Evolutionary conservation across 1,284 basidiomycete genomes (phyloP), one percentile per base, ranked within the genome.

Genomic region (Ustilago cynodontis): DNA sequence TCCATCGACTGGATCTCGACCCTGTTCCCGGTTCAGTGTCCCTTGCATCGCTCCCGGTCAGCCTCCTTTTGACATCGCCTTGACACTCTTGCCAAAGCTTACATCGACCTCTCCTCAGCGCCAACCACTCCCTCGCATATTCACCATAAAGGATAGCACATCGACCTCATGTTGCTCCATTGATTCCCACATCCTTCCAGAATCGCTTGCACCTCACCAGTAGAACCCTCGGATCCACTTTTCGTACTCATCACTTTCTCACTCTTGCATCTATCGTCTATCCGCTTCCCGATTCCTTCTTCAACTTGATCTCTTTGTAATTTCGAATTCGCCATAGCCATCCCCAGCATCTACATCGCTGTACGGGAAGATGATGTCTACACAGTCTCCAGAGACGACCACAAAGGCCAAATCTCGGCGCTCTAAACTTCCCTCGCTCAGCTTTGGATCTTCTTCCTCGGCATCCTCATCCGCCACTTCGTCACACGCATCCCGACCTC

Each of bases 391-490:
- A 67, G 67, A 75, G 41, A 50, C 72, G 11, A 24, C 51, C 16
- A 52, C 64, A 28, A 70, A 75, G 52, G 37, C 59, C 41, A 75
- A 67, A 28, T 63, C 72, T 29, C 55, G 72, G 11, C 59, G 72
- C 13, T 70, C 62, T 9, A 39, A 66, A 24, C 58, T 75, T 2
- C 67, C 67, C 20, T 67, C 72, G 14, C 64, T 74, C 63, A 59
- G 58, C 35, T 67, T 75, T 45, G 66, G 56, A 11, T 69, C 60
- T 49, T 49, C 47, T 20, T 68, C 63, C 31, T 41, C 39, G 2
- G 13, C 37, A 28, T 28, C 54, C 39, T 28, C 37, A 7, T 52
- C 66, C 13, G 60, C 41, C 18, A 22, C 63, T 8, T 52, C 59
- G 16, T 33, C 65, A 2, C 43, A 18, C 18, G 51, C 71, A 18